These are phyloP conservation scores for Schizochytrium sp. DNA, from an alignment of 108 stramenopile genomes.

Conservation along the genomic window DNA sequence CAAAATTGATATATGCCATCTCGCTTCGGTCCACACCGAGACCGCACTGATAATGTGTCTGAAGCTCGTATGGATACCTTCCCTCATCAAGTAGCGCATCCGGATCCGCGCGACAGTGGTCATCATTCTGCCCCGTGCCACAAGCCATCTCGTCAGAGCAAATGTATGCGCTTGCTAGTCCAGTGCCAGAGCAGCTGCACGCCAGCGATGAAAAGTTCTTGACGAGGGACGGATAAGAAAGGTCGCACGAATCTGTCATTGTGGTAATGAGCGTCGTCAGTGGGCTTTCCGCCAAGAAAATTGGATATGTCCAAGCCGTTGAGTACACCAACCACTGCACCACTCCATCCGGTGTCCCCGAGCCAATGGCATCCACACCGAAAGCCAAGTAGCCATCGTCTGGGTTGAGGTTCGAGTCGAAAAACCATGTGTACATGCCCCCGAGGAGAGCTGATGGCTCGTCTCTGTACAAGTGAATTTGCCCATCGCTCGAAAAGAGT, in stretches of 20 bases:
- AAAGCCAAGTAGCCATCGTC: not conserved
- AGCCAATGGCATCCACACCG: not conserved
- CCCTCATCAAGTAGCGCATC: not conserved
- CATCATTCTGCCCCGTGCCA: not conserved
- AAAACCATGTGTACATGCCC: not conserved
- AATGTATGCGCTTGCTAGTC: not conserved
- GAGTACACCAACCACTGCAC: not conserved
- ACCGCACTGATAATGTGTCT: not conserved
- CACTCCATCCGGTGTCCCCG: not conserved
- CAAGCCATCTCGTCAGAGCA: not conserved
- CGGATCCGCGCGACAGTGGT: not conserved
- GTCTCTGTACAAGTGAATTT: not conserved
- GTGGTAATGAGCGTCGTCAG: not conserved
- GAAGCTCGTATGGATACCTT: not conserved
- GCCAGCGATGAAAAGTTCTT: not conserved
- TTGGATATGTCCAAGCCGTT: not conserved
- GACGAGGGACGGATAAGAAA: not conserved
- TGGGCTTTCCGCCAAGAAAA: not conserved
- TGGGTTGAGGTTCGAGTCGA: not conserved
- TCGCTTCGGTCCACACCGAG: not conserved
- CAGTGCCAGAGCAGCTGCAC: not conserved
- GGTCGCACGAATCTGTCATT: not conserved
- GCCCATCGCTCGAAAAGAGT: not conserved
- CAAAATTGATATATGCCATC: not conserved
- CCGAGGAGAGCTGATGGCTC: not conserved